Percentiles rank a stretch among this genome's conserved stretches.
Evolutionary conservation across 2,329 filamentous ascomycete genomes (phyloP).

Genomic region (Diplodia scrobiculata): DNA sequence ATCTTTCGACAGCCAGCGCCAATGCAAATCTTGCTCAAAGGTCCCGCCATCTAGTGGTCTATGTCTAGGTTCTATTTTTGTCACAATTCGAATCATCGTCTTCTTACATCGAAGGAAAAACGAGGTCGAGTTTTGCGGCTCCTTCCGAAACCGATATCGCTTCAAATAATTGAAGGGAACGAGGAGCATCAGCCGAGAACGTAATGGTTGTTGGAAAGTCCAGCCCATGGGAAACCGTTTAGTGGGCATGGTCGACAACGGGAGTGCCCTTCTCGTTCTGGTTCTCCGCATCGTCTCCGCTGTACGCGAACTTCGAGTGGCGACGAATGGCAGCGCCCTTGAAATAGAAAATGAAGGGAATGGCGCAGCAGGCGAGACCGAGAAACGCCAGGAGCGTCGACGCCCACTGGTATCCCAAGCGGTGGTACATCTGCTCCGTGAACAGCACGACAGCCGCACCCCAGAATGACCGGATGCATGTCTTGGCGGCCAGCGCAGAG

Average conservation of each 20-base stretch:
- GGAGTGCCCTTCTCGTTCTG: constrained; percentile 28
- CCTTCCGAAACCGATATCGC: neutral
- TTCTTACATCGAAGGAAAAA: neutral
- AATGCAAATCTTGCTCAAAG: neutral
- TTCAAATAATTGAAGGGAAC: neutral
- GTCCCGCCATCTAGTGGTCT: constrained; percentile 3
- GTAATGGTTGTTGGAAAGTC: neutral
- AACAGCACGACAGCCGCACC: constrained; percentile 77
- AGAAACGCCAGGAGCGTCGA: constrained; percentile 72
- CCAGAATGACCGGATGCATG: constrained; percentile 77
- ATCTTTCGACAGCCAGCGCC: constrained; percentile 5
- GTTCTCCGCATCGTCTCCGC: constrained; percentile 58
- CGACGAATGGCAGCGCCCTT: constrained; percentile 71
- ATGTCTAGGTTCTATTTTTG: neutral
- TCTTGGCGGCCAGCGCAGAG: constrained; percentile 79
- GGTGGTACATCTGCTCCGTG: constrained; percentile 70
- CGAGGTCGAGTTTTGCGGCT: neutral
- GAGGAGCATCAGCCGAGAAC: neutral
- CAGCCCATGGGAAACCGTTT: neutral
- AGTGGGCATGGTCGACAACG: neutral
- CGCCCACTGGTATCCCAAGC: constrained; percentile 75
- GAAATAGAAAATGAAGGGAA: constrained; percentile 80
- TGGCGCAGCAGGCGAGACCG: constrained; percentile 73
- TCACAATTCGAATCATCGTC: neutral
- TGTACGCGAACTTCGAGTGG: constrained; percentile 72